Conservation (phyloP, 371 early-diverging fungal genomes). For the Rhizopus sp. region DNA sequence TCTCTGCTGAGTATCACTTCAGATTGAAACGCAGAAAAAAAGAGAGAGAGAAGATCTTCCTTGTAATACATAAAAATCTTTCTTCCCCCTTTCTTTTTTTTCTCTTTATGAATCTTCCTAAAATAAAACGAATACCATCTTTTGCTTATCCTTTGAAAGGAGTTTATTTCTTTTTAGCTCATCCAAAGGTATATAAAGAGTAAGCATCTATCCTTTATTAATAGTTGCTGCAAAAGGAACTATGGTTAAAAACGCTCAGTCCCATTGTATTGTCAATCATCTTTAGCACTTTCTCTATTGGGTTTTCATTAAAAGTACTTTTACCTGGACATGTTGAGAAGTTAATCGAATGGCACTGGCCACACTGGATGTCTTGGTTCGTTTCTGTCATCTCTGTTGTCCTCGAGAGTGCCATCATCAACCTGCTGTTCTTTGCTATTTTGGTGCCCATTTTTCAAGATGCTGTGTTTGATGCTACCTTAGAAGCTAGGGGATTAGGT, state of each 20-base stretch:
- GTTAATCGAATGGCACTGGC: conserved; percentile 46
- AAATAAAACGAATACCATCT: conserved; percentile 20
- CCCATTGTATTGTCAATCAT: conserved; percentile 32
- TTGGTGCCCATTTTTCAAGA: conserved; percentile 54
- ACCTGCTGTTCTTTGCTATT: conserved; percentile 49
- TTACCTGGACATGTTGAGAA: conserved; percentile 39
- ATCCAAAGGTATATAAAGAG: conserved; percentile 37
- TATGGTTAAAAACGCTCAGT: conserved; percentile 32
- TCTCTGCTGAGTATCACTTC: neutral
- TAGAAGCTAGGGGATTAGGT: conserved; percentile 38
- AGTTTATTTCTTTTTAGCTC: conserved; percentile 41
- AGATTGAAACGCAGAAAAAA: neutral
- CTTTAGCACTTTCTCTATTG: conserved; percentile 28
- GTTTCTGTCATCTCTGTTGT: conserved; percentile 42
- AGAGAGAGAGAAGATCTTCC: neutral
- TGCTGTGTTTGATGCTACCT: conserved; percentile 48
- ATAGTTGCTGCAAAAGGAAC: conserved; percentile 12
- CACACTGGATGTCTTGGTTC: conserved; percentile 51
- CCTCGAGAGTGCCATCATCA: conserved; percentile 45
- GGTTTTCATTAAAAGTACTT: conserved; percentile 22
- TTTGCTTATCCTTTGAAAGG: conserved; percentile 44
- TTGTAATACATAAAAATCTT: conserved; percentile 6
- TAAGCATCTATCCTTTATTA: neutral
- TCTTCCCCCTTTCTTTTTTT: neutral
- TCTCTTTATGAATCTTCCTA: neutral